Evolutionary conservation across 805 yeast genomes (phyloP).

Genomic region (Danielia oregonensis): DNA sequence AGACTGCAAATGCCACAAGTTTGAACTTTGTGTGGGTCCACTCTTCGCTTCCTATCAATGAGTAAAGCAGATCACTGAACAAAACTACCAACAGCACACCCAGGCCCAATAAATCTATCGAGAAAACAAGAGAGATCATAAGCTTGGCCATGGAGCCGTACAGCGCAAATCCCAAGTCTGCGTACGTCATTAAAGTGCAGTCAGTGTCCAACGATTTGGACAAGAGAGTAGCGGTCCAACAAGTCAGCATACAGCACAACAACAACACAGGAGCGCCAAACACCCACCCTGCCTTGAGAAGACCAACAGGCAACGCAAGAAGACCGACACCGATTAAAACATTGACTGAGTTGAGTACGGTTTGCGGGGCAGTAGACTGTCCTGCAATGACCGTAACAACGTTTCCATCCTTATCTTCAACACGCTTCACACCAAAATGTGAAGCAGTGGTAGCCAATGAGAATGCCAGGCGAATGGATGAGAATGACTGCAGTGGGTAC

Average conservation of each 20-base stretch:
- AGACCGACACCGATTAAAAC: conserved; percentile 67
- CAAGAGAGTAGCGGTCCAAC: conserved; percentile 71
- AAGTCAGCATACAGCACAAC: conserved; percentile 63
- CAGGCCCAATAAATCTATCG: conserved; percentile 73
- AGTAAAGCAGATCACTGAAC: conserved; percentile 76
- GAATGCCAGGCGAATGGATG: conserved; percentile 38
- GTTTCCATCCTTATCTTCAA: conserved; percentile 70
- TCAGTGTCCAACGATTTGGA: conserved; percentile 23
- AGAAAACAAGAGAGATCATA: conserved; percentile 67
- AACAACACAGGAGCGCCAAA: conserved; percentile 58
- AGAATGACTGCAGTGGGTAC: conserved; percentile 40
- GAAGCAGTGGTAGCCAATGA: conserved; percentile 40
- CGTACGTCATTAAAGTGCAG: conserved; percentile 27
- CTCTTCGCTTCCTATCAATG: conserved; percentile 25
- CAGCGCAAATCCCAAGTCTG: conserved; percentile 27
- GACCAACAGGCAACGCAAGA: conserved; percentile 62
- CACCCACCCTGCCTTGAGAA: conserved; percentile 62
- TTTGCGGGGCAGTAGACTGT: conserved; percentile 73
- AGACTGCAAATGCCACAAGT: conserved; percentile 58
- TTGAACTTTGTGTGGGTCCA: conserved; percentile 55
- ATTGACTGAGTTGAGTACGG: conserved; percentile 63
- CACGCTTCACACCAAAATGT: conserved; percentile 53
- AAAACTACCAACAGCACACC: conserved; percentile 79
- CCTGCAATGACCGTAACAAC: conserved; percentile 72
- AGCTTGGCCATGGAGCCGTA: conserved; percentile 58